Evolutionary conservation across 495 filamentous ascomycete species (phyloP).

Genomic region (Cairneyella variabilis): DNA sequence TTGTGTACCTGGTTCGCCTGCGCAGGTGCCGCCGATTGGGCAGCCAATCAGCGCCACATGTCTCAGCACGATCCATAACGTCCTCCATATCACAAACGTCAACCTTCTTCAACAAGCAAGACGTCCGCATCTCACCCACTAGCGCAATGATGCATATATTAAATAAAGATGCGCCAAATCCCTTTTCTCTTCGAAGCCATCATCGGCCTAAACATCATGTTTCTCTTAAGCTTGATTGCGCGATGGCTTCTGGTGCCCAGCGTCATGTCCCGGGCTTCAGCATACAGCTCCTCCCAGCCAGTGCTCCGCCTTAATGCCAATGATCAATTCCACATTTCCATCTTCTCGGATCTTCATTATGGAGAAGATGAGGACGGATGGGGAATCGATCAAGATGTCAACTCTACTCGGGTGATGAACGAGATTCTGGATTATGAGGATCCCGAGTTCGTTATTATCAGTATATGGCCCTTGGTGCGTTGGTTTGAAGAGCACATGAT

Average conservation of each 20-base stretch:
- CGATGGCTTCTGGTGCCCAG: background rate
- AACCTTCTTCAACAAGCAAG: conserved; percentile 1
- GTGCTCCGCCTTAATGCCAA: conserved; percentile 9
- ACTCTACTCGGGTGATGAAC: conserved; percentile 56
- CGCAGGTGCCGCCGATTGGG: too few species aligned
- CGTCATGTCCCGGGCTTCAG: background rate
- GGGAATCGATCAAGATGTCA: conserved; percentile 58
- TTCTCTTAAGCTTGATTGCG: conserved; percentile 1
- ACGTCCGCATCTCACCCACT: background rate
- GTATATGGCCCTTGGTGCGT: background rate
- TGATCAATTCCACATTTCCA: conserved; percentile 34
- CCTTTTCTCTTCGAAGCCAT: too few species aligned
- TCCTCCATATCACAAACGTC: too few species aligned
- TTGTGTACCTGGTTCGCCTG: too few species aligned
- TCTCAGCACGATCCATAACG: background rate
- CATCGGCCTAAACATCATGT: conserved; percentile 6
- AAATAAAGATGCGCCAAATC: too few species aligned
- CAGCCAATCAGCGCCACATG: background rate
- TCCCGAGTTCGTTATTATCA: conserved; percentile 61
- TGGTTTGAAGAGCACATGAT: background rate
- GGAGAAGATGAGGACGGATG: conserved; percentile 58
- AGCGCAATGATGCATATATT: background rate
- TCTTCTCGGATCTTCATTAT: conserved; percentile 69
- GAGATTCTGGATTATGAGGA: conserved; percentile 54
- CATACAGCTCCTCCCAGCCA: conserved; percentile 4